Evolutionary conservation across 352 stramenopile species (phyloP).

Genomic region (Phytopythium sindhum): DNA sequence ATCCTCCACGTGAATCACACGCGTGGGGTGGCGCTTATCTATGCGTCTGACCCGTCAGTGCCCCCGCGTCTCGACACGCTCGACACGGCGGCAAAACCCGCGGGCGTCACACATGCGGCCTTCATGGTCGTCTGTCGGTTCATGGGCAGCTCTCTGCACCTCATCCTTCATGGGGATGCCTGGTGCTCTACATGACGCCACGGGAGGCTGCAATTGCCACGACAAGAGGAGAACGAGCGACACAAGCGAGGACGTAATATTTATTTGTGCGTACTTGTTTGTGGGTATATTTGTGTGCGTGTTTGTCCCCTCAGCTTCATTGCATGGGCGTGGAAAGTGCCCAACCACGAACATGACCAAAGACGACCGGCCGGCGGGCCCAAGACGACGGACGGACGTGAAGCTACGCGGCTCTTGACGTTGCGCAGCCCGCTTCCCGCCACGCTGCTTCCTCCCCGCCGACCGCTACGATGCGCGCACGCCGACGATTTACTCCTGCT

Average conservation of each 20-base stretch:
- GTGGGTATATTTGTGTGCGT: not conserved
- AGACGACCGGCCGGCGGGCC: not conserved
- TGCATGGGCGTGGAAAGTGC: no score
- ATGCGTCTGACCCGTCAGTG: not conserved
- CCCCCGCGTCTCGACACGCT: not conserved
- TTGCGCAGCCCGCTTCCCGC: no score
- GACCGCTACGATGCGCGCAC: no score
- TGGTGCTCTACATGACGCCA: no score
- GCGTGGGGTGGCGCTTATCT: not conserved
- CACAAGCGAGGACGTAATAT: conserved; percentile 1
- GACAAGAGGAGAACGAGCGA: not conserved
- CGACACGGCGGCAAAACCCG: not conserved
- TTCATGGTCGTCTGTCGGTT: no score
- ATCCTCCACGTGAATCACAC: no score
- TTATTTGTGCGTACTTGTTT: conserved; percentile 1
- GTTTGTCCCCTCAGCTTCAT: not conserved
- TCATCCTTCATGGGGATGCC: no score
- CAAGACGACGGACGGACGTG: not conserved
- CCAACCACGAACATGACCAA: not conserved
- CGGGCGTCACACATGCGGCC: not conserved
- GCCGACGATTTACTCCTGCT: conserved; percentile 54
- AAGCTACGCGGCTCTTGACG: no score
- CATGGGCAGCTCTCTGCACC: no score
- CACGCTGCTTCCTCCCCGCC: no score
- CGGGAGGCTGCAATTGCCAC: conserved; percentile 1